Evolutionary conservation across 345 rosid genomes (phyloP), one percentile per base, ranked within the genome.

Genomic region (Adansonia digitata): DNA sequence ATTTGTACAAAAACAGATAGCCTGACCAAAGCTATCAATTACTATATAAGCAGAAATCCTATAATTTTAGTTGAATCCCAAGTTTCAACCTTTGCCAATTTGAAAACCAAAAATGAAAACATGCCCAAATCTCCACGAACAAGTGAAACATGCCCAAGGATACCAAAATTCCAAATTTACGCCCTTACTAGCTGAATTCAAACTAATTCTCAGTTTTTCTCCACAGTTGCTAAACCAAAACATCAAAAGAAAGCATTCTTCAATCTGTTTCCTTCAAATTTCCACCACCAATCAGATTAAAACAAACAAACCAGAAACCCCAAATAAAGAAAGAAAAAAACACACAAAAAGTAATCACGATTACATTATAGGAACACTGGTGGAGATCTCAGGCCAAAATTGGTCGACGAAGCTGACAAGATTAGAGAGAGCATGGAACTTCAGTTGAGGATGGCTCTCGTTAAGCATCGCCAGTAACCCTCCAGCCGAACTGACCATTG

Each of bases 331-430:
- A 31, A 31, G 34, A 3, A 31, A 31, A 31, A 31, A 31, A 31
- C 1, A 1, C 1, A 1, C 1, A 31, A 31, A 31, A 60, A 60
- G 29, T 13, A 29, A 14, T 60, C 6, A 14, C 40, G 31, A 4
- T 43, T 89, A 96, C 99, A 96, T 93, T 55, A 90, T 87, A 18
- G 99, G 93, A 26, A 96, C 97, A 81, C 97, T 93, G 49, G 99
- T 96, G 52, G 99, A 96, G 86, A 96, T 96, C 95, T 96, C 99
- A 0, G 97, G 99, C 98, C 99, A 96, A 86, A 89, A 92, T 69
- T 72, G 91, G 80, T 96, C 97, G 5, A 96, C 98, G 61, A 84
- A 89, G 83, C 83, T 89, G 75, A 91, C 92, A 78, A 96, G 97
- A 80, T 89, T 84, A 24, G 84, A 81, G 74, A 96, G 97, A 3